Base-by-base conservation (phyloP, 2,329 filamentous ascomycete genomes). In the Cladophialophora yegresii region DNA sequence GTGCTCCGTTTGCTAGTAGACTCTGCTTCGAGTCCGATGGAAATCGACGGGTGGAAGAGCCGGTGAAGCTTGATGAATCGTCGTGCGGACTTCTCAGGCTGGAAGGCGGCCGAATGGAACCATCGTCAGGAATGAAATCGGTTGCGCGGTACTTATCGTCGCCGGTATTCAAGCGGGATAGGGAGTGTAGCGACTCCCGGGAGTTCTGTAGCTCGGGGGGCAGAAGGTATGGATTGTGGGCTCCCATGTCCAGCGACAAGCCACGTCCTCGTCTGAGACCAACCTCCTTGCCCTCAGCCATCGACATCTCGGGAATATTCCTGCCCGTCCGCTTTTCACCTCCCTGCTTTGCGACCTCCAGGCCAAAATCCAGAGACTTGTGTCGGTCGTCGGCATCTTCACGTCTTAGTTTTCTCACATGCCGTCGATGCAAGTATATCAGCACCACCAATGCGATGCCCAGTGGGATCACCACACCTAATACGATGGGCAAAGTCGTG, bases 201-300 rank as follows among this genome's bases (percentile, higher is more conserved):
- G 93, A 97, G 73, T 85, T 83, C 49, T 95, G 87, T 22, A 93
- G 74, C 61, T 86, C 87, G 1, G 91, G 90, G 4, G 95, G 93
- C n/a, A 98, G 83, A n/a, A 99, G 84, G 75, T 98, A 99, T 1
- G 95, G 95, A 71, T 88, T 95, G 36, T 85, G 86, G 54, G 93
- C 82, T 73, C 89, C 87, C 84, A 93, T 73, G 67, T 87, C 84
- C 72, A 87, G 76, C 16, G 86, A 88, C 67, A 87, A 70, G 13
- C 84, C 84, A 49, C 83, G 81, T 56, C 72, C 74, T 69, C 75
- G 74, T 51, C 62, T 47, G 30, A 61, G 40, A 13, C 59, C 63
- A 4, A 54, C 26, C 54, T 74, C 72, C 67, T 82, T 78, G 28
- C 72, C 43, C 67, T 82, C 77, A 12, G 87, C 87, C 73, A 91